Evolutionary conservation across 73 alveolate genomes (phyloP).

Genomic region (Halteria grandinella): DNA sequence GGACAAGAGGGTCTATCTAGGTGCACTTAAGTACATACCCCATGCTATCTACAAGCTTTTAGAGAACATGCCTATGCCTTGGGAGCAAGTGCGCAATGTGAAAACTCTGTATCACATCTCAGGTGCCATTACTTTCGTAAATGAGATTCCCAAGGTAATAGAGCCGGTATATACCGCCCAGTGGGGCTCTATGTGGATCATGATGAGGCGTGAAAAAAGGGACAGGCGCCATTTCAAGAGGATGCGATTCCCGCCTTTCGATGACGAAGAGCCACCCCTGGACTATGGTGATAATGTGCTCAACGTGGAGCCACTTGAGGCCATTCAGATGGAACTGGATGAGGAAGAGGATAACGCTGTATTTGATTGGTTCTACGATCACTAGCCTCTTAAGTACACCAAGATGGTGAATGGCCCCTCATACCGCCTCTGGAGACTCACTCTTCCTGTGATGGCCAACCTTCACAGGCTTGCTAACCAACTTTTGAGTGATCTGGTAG

Average conservation of each 20-base stretch:
- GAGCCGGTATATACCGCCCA: slow-evolving; percentile 99
- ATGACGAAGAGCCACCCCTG: slow-evolving; percentile 99
- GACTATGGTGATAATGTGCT: slow-evolving; percentile 99
- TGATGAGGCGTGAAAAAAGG: slow-evolving; percentile 99
- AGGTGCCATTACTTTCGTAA: slow-evolving; percentile 99
- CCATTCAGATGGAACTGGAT: slow-evolving; percentile 99
- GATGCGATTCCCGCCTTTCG: slow-evolving; percentile 99
- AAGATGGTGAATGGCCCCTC: slow-evolving; percentile 99
- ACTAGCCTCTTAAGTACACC: slow-evolving; percentile 87
- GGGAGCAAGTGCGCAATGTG: slow-evolving; percentile 98
- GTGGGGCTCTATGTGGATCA: slow-evolving; percentile 99
- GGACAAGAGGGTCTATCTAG: slow-evolving; percentile 95
- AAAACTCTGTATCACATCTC: slow-evolving; percentile 98
- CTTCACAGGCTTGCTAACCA: slow-evolving; percentile 97
- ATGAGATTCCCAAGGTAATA: slow-evolving; percentile 99
- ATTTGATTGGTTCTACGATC: slow-evolving; percentile 99
- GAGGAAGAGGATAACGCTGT: slow-evolving; percentile 99
- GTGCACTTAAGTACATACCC: slow-evolving; percentile 99
- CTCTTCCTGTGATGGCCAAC: slow-evolving; percentile 94
- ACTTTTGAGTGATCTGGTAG: slow-evolving; percentile 97
- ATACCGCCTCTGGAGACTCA: slow-evolving; percentile 94
- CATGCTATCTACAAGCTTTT: slow-evolving; percentile 99
- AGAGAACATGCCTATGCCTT: slow-evolving; percentile 99
- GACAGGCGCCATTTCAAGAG: slow-evolving; percentile 99
- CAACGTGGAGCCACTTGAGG: slow-evolving; percentile 98